phyloP scores from a whole-genome alignment of 1,284 basidiomycete species.

The Cystobasidium sp. region DNA sequence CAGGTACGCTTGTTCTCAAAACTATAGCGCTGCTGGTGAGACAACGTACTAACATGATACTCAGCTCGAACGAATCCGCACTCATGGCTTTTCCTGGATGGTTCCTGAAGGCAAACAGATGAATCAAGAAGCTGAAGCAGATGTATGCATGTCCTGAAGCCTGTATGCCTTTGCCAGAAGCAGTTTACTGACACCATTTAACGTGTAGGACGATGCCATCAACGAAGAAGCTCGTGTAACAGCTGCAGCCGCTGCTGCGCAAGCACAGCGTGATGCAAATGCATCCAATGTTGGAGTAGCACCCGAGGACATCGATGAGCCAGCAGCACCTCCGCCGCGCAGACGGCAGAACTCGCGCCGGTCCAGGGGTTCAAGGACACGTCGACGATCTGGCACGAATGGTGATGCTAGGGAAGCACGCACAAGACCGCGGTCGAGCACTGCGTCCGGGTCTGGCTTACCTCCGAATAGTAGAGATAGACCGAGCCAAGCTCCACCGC shows the following conservation, averaged over 20 bases:
- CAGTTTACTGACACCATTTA: background rate
- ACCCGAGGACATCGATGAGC: slow-evolving; percentile 7
- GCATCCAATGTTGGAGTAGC: background rate
- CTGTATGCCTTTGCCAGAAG: no score
- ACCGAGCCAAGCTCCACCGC: slow-evolving; percentile 1
- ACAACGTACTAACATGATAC: background rate
- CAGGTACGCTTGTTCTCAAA: slow-evolving; percentile 3
- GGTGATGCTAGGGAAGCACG: slow-evolving; percentile 11
- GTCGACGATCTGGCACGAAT: slow-evolving; percentile 17
- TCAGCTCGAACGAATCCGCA: slow-evolving; percentile 25
- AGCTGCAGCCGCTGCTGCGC: slow-evolving; percentile 22
- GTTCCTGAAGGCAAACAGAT: slow-evolving; percentile 40
- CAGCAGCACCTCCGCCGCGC: background rate
- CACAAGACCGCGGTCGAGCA: slow-evolving; percentile 19
- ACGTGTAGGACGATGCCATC: slow-evolving; percentile 31
- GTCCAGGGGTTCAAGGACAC: background rate
- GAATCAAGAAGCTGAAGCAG: slow-evolving; percentile 40
- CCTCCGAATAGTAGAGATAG: slow-evolving; percentile 23
- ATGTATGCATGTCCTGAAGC: no score
- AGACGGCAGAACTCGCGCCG: background rate
- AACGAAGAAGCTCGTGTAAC: slow-evolving; percentile 27
- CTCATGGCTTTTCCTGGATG: slow-evolving; percentile 40
- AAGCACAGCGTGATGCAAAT: slow-evolving; percentile 11
- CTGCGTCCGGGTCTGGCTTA: slow-evolving; percentile 4
- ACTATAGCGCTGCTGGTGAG: background rate